phyloP scores from a whole-genome alignment of 768 basidiomycete genomes.

The Ramaria sp. region DNA sequence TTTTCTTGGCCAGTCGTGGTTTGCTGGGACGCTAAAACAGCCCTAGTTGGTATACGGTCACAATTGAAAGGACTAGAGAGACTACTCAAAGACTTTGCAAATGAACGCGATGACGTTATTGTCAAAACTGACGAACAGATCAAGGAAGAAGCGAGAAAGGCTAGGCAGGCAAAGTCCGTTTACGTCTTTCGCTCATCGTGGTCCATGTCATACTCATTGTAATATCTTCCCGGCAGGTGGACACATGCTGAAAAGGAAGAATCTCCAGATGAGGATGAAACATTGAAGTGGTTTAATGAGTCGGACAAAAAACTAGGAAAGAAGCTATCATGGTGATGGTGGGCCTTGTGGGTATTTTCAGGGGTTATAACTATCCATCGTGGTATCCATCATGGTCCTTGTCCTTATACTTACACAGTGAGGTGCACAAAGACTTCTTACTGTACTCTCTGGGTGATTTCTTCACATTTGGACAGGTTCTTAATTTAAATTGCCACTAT shows the following conservation, averaged over 20 bases:
- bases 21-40: neutral
- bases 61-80: neutral
- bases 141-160: neutral
- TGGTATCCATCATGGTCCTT: no score
- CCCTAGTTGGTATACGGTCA: neutral
- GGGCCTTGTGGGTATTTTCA: neutral
- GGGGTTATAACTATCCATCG: no score
- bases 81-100: neutral
- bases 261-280: neutral
- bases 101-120: neutral
- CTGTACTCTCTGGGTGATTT: no score
- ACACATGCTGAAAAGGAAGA: neutral
- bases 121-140: neutral
- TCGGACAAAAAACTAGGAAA: neutral
- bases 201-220: neutral
- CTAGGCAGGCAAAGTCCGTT: neutral
- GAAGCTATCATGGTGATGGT: neutral
- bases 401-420: no score
- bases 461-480: no score
- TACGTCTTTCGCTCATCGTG: neutral
- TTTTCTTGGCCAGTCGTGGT: neutral
- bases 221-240: neutral
- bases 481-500: no score
- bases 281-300: slow-evolving; percentile 4
- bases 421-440: no score